Conservation (phyloP, 176 grass and related monocot genomes). For the Sorghum bicolor region Sorghum_bicolor_NCBIv3 NC_012873.2:60524001-60524500, state of each 20-base stretch:
- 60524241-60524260: slow-evolving; percentile 96
- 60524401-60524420: background rate
- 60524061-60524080: slow-evolving; percentile 97
- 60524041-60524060: slow-evolving; percentile 99
- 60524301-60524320: slow-evolving; percentile 95
- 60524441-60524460: background rate
- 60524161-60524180: slow-evolving; percentile 29
- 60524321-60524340: slow-evolving; percentile 99
- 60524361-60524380: slow-evolving; percentile 98
- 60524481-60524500: background rate
- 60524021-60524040: slow-evolving; percentile 51
- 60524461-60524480: background rate
- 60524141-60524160: slow-evolving; percentile 13
- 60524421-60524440: background rate
- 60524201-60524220: slow-evolving; percentile 18
- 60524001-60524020: slow-evolving; percentile 34
- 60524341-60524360: slow-evolving; percentile 97
- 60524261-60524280: slow-evolving; percentile 99
- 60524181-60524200: background rate
- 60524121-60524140: slow-evolving; percentile 31
- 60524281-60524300: slow-evolving; percentile 97
- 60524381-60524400: slow-evolving; percentile 7
- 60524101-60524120: slow-evolving; percentile 49
- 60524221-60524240: slow-evolving; percentile 71
- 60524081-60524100: slow-evolving; percentile 69